These are phyloP conservation scores for Wickerhamiella sergipiensis DNA, from an alignment of 805 yeast genomes.

Conservation along the genomic window DNA sequence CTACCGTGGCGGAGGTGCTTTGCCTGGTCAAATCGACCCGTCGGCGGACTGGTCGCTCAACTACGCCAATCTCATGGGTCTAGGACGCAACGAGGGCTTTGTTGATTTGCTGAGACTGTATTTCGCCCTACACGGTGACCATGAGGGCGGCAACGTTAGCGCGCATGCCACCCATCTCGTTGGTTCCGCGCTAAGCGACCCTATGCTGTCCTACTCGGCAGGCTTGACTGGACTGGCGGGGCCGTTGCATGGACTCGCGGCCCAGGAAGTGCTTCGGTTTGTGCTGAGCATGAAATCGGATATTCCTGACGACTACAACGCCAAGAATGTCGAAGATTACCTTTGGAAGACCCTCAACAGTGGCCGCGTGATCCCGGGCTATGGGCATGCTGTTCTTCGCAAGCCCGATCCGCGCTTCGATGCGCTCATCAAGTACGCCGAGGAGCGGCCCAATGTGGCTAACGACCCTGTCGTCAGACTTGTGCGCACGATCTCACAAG, in stretches of 20 bases:
- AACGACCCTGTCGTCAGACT: slow-evolving; percentile 52
- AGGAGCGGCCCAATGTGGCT: slow-evolving; percentile 37
- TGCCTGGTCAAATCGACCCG: slow-evolving; percentile 37
- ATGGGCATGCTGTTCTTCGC: slow-evolving; percentile 79
- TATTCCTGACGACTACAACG: slow-evolving; percentile 25
- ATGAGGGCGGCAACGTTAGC: slow-evolving; percentile 75
- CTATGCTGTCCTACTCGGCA: slow-evolving; percentile 61
- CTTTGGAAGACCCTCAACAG: slow-evolving; percentile 59
- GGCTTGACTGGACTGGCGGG: slow-evolving; percentile 79
- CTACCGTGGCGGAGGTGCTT: slow-evolving; percentile 37
- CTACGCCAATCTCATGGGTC: slow-evolving; percentile 52
- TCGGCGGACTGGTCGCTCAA: slow-evolving; percentile 60
- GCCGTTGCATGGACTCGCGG: slow-evolving; percentile 75
- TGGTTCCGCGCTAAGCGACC: slow-evolving; percentile 68
- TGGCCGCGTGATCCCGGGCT: slow-evolving; percentile 75
- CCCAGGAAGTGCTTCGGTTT: slow-evolving; percentile 73
- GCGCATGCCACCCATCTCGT: slow-evolving; percentile 75
- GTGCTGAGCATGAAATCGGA: slow-evolving; percentile 42
- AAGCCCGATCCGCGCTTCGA: slow-evolving; percentile 71
- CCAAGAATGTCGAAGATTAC: slow-evolving; percentile 45
- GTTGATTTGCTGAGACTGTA: slow-evolving; percentile 59
- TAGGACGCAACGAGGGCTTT: slow-evolving; percentile 34
- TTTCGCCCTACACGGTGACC: slow-evolving; percentile 66
- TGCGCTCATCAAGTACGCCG: slow-evolving; percentile 52
- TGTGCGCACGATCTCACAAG: slow-evolving; percentile 49